phyloP scores from a whole-genome alignment of 2,329 filamentous ascomycete genomes.

The Sarocladium oryzae region DNA sequence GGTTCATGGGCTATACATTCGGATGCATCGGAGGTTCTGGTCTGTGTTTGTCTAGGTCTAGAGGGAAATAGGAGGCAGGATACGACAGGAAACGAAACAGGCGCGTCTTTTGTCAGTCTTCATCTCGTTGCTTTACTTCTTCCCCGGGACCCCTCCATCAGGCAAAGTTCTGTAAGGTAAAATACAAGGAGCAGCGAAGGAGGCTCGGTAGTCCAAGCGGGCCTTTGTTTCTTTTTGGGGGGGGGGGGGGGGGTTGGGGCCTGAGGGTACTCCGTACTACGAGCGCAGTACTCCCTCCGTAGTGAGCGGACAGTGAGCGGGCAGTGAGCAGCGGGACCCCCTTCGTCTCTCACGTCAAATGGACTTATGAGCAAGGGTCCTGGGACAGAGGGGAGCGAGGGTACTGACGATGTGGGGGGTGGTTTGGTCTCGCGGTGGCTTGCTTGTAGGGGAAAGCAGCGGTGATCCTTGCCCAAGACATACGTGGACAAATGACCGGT shows the following conservation, averaged over 20 bases:
- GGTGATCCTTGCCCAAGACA: neutral
- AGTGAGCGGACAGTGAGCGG: too few species aligned
- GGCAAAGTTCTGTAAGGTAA: neutral
- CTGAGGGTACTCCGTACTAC: too few species aligned
- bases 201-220: too few species aligned
- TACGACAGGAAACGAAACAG: neutral
- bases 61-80: neutral
- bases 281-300: too few species aligned
- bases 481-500: neutral
- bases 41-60: too few species aligned
- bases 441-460: too few species aligned
- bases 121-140: slow-evolving; percentile 1
- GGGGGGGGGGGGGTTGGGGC: too few species aligned
- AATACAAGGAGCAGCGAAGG: too few species aligned
- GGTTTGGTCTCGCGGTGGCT: too few species aligned
- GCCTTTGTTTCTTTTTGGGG: too few species aligned
- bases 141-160: neutral
- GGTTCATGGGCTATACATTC: neutral
- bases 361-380: neutral
- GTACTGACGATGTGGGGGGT: neutral
- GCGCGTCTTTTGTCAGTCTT: neutral
- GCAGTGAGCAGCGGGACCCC: too few species aligned
- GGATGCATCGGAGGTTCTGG: slow-evolving; percentile 2
- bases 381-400: neutral
- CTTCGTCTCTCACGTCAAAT: neutral